Conservation (phyloP, 495 filamentous ascomycete species). For the Penicillium diatomitis region DNA sequence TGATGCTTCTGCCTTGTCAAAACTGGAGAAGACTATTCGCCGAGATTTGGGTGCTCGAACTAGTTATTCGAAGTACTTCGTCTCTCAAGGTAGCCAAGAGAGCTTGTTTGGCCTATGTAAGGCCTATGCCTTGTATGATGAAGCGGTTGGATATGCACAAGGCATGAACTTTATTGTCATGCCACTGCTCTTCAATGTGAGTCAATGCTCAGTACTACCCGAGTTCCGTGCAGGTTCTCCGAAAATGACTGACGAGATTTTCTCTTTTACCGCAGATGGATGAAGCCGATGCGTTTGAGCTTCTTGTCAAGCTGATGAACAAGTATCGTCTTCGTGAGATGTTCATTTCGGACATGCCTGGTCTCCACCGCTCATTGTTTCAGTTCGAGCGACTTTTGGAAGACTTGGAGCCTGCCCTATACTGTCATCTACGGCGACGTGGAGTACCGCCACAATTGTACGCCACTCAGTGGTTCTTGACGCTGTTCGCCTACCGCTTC, state of each 20-base stretch:
- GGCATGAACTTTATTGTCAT: constrained; percentile 98
- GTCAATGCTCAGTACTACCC: constrained; percentile 10
- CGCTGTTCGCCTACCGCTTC: constrained; percentile 97
- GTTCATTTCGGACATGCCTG: constrained; percentile 94
- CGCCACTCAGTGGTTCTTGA: constrained; percentile 98
- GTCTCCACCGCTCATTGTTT: constrained; percentile 84
- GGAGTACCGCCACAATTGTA: constrained; percentile 87
- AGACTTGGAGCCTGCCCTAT: constrained; percentile 86
- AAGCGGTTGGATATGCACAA: constrained; percentile 91
- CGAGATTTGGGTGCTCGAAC: constrained; percentile 86
- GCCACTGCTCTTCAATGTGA: constrained; percentile 93
- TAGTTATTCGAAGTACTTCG: constrained; percentile 90
- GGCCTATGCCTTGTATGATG: constrained; percentile 93
- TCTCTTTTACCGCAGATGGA: constrained; percentile 57
- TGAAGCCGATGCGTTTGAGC: constrained; percentile 90
- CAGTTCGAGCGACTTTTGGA: constrained; percentile 93
- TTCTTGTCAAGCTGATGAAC: constrained; percentile 92
- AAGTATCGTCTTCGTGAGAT: constrained; percentile 88
- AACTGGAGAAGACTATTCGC: constrained; percentile 85
- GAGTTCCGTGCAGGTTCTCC: not conserved
- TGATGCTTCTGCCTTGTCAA: constrained; percentile 58
- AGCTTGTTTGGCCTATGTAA: constrained; percentile 93
- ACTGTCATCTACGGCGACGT: constrained; percentile 85
- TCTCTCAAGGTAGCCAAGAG: constrained; percentile 83
- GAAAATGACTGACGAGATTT: constrained; percentile 1